Evolutionary conservation across 148 eudicot genomes (phyloP), one percentile per base, ranked within the genome.

Genomic region (Limonium bicolor): DNA sequence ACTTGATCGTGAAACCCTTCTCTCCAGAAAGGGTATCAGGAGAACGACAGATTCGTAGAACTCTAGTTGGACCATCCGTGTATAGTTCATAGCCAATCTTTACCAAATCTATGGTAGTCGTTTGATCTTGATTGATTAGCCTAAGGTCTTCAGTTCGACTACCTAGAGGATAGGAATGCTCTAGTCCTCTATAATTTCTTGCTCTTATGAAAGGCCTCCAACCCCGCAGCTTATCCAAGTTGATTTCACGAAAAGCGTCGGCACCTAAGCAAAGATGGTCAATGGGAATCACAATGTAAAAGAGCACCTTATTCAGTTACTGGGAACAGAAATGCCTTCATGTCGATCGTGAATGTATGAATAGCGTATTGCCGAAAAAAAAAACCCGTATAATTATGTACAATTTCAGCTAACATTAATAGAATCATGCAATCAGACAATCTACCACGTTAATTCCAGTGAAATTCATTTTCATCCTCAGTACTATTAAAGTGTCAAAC

Each of bases 61-160:
- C 99, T 62, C 99, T 68, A 26, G 95, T 81, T 21, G 75, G 79
- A 26, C 99, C 99, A 53, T 78, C 85, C 31, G 87, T 88, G 65
- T 70, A 67, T 32, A 92, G 63, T 73, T 78, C 95, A 69, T 68
- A 92, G 19, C 99, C 99, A 54, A 78, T 55, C 53, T 61, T 73
- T 35, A 46, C 64, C 45, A 68, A 60, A 55, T 73, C 74, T 39
- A 42, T 46, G 44, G 67, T 67, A 63, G 47, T 60, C 56, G 54
- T 49, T 29, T 55, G 66, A 41, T 48, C 60, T 48, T 36, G 43
- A 49, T 54, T 59, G 37, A 59, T 66, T 46, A 51, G 61, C 35
- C 42, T 53, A 48, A 56, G 50, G 26, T 61, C 64, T 24, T 54
- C 78, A 17, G 58, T 40, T 23, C 56, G 67, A 59, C 62, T 64